Evolutionary conservation across 1,139 yeast species (phyloP), one percentile per base, ranked within the genome.

Genomic region (Trichomonascaceae sp.): DNA sequence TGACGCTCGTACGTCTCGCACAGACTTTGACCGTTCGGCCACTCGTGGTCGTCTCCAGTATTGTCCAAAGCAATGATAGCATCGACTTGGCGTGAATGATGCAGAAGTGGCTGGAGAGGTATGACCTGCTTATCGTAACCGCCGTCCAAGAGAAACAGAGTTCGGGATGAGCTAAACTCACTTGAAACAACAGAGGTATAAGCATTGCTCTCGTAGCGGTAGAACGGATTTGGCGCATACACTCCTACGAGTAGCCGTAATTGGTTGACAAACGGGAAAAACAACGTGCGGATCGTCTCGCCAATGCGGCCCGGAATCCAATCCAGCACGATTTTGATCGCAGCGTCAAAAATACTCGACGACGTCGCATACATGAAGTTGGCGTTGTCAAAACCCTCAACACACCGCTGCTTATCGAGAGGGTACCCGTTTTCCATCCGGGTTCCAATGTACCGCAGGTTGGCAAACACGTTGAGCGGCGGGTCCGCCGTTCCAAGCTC

Each of bases 401-500:
- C 57, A 57, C 92, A 80, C 6, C 36, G 32, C 5, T 38, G 30
- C 11, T 28, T 30, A n/a, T 35, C 41, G 23, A 20, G 9, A 2
- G 53, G 50, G 2, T 56, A 44, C 34, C 93, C 94, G 43, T 71
- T 64, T 16, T 60, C 51, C 20, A 74, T 65, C n/a, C 66, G 56
- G 1, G 92, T 69, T 28, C 96, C 95, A 39, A 82, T 54, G 51
- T 80, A 84, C 52, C 74, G 70, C 16, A 75, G 59, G 38, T 76
- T 74, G 16, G 77, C 64, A 58, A 84, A 84, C 16, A 77, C 68
- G 41, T 69, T 65, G 32, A 81, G 56, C 0, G 81, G 65, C 23
- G 85, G 79, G 53, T 84, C 95, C 89, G 92, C 84, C 16, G 92
- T 76, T 4, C 95, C 95, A 54, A 84, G 52, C 58, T 84, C 94